Evolutionary conservation across 495 filamentous ascomycete species (phyloP), one percentile per base, ranked within the genome.

Genomic region (Recurvomyces mirabilis): DNA sequence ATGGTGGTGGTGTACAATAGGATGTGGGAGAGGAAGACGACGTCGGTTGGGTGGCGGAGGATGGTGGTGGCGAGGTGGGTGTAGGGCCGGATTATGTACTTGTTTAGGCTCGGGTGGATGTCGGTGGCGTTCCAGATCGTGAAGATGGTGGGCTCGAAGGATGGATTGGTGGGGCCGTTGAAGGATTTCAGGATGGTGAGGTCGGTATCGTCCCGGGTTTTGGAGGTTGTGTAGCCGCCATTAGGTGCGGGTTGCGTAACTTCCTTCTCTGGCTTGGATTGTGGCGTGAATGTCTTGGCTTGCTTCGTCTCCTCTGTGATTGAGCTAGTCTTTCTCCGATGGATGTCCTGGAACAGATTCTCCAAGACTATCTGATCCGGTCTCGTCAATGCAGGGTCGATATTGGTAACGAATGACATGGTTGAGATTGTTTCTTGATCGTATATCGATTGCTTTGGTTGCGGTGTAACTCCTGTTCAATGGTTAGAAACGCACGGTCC

Each of bases 21-120:
- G 2, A 89, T 65, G 62, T 89, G 84, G 2, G 81, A 82, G 20
- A 87, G 52, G 67, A 89, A 81, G 20, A 89, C 74, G 15, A 87
- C 78, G 57, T 85, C 81, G 4, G 78, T 81, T 26, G 69, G 56
- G 38, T 69, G 61, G 13, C 79, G 74, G 6, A 78, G 74, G 14
- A 80, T 62, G 1, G 47, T 52, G 23, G 64, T 63, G 0, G 74
- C 79, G 64, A 70, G 67, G 32, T 56, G 52, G 41, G 72, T 60
- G 51, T 82, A 84, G 2, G 74, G 74, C 26, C 68, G 54, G 34
- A 81, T 58, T 0, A 82, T 34, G 48, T 64, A 67, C 36, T 60
- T 50, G 47, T 68, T 63, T 14, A 79, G 41, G 3, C 55, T 33
- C 13, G 69, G 57, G 18, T 49, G 49, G n/a, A 74, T 47, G 28